Base-by-base conservation (phyloP, 306 rosid genomes). In the Acmispon strigosus region DNA sequence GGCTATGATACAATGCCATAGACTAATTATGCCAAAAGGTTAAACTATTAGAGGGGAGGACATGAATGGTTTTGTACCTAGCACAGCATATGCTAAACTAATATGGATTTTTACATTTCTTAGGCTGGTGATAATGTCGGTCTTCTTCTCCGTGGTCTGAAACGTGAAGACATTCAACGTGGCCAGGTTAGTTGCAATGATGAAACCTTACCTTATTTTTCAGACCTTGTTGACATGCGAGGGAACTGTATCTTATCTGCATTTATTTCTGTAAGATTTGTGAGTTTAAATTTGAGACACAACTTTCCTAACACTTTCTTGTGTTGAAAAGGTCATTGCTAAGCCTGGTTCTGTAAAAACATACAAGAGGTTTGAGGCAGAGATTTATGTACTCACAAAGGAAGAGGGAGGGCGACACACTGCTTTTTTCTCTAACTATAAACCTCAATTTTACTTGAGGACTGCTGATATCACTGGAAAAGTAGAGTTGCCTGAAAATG, bases 341-440 rank as follows among this genome's bases (percentile, higher is more conserved):
- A 95, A 95, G 78, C 99, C 99, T 44, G 92, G 92, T 80, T 66
- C 86, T 74, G 43, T 89, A 47, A 95, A 95, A 83, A 76, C 97
- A 64, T 88, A 50, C 85, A 95, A 87, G 77, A 91, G 58, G 69
- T 95, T 95, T 77, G 99, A 91, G 86, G 99, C 97, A 24, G 99
- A 95, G 83, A 95, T 91, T 72, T 95, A 95, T 32, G 97, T 91
- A 10, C 97, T 95, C 72, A 89, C 99, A 66, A 95, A 95, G 83
- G 99, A 89, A 37, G 99, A 95, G 89, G 99, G 99, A 66, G 97
- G 99, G 34, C 96, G 99, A 51, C 97, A 95, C 76, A 95, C 99
- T 11, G 97, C 96, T 43, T 95, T 95, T 84, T 86, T 91, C 82
- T 95, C 99, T 54, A 95, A 95, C 87, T 95, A 95, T 57, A 89